Percentiles rank a stretch among this genome's conserved stretches.
Conservation (phyloP, 1,139 yeast genomes). For the Suhomyces choctaworum region DNA sequence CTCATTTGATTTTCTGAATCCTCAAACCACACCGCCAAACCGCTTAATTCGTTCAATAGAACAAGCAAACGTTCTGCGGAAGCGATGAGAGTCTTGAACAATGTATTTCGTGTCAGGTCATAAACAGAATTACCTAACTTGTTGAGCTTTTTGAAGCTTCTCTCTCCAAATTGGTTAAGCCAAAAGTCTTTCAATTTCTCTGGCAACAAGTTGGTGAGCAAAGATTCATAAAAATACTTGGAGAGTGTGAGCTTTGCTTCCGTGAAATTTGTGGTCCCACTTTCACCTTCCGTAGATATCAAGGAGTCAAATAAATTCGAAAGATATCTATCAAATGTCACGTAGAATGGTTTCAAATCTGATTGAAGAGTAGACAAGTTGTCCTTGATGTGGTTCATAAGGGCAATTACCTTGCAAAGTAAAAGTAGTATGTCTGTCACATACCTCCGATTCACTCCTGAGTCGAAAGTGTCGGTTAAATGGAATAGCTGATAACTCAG, state of each 20-base stretch:
- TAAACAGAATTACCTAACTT: constrained; percentile 51
- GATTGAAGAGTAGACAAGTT: constrained; percentile 34
- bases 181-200: constrained; percentile 39
- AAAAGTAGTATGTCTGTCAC: constrained; percentile 26
- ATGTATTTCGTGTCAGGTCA: constrained; percentile 46
- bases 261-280: not conserved
- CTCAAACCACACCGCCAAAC: constrained; percentile 43
- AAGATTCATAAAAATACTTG: constrained; percentile 44
- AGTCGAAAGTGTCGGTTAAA: constrained; percentile 16
- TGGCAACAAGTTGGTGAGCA: constrained; percentile 60
- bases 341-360: constrained; percentile 45
- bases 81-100: constrained; percentile 55
- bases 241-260: constrained; percentile 10
- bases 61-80: constrained; percentile 57
- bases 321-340: constrained; percentile 38
- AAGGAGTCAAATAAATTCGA: constrained; percentile 31
- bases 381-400: constrained; percentile 36
- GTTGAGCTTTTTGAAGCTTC: constrained; percentile 63
- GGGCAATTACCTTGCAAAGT: constrained; percentile 34
- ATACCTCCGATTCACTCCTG: constrained; percentile 13
- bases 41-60: constrained; percentile 48
- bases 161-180: constrained; percentile 61
- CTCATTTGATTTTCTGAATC: constrained; percentile 13
- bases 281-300: constrained; percentile 1
- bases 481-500: constrained; percentile 14